These are phyloP conservation scores for Diaporthe nobilis DNA, from an alignment of 2,329 filamentous ascomycete species.

Conservation along the genomic window DNA sequence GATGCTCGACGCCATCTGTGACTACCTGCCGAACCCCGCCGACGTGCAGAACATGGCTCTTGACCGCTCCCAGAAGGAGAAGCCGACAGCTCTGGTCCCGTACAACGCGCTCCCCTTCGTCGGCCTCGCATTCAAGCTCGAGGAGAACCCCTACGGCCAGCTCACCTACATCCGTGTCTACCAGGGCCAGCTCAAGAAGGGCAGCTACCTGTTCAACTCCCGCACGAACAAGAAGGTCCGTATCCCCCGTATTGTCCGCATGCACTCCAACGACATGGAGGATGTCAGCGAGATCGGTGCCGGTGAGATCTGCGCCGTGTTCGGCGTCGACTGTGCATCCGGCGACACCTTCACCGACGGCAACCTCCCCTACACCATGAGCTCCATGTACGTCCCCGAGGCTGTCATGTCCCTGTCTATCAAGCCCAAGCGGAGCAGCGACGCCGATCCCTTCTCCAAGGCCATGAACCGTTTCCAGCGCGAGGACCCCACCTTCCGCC, in stretches of 20 bases:
- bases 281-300: slow-evolving; percentile 93
- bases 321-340: slow-evolving; percentile 97
- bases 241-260: slow-evolving; percentile 96
- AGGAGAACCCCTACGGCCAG: slow-evolving; percentile 98
- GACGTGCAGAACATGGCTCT: slow-evolving; percentile 92
- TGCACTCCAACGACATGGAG: slow-evolving; percentile 99
- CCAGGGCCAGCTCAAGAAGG: slow-evolving; percentile 91
- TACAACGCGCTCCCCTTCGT: slow-evolving; percentile 96
- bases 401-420: slow-evolving; percentile 98
- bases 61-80: slow-evolving; percentile 84
- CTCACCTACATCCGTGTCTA: slow-evolving; percentile 99
- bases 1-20: slow-evolving; percentile 94
- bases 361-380: slow-evolving; percentile 92
- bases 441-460: slow-evolving; percentile 95
- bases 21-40: slow-evolving; percentile 93
- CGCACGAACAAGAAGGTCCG: slow-evolving; percentile 96
- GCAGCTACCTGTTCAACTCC: slow-evolving; percentile 92
- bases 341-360: slow-evolving; percentile 99
- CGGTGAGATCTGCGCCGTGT: slow-evolving; percentile 98
- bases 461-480: slow-evolving; percentile 99
- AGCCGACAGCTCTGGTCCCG: slow-evolving; percentile 87
- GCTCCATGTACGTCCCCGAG: slow-evolving; percentile 97
- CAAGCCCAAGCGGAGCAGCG: slow-evolving; percentile 93
- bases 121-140: slow-evolving; percentile 96
- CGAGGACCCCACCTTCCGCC: slow-evolving; percentile 97